phyloP scores from a whole-genome alignment of 176 grass and related monocot genomes.

The Aechmea fasciata region DNA sequence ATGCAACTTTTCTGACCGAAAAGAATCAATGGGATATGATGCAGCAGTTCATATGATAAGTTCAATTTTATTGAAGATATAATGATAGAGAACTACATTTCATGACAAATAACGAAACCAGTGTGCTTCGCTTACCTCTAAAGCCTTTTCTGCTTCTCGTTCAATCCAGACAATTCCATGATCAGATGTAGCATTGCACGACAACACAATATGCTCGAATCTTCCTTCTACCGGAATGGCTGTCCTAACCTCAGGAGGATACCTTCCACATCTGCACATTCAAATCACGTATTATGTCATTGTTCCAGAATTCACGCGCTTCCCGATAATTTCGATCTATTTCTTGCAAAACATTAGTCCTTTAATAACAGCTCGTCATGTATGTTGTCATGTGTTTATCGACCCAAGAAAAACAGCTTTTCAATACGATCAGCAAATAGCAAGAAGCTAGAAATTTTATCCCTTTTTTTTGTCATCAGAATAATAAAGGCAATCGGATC shows the following conservation, averaged over 20 bases:
- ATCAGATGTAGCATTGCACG: conserved; percentile 91
- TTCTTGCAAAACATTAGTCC: background rate
- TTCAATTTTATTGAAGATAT: background rate
- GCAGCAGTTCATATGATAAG: background rate
- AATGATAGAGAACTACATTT: background rate
- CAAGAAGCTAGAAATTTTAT: background rate
- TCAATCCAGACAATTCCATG: conserved; percentile 97
- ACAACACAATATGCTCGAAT: conserved; percentile 97
- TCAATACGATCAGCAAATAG: background rate
- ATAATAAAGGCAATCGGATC: conserved; percentile 7
- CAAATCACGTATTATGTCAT: background rate
- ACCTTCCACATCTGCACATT: conserved; percentile 73
- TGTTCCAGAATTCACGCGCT: background rate
- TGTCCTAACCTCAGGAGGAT: conserved; percentile 82
- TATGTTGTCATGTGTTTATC: background rate
- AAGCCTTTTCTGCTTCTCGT: conserved; percentile 62
- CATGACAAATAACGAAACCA: conserved; percentile 3
- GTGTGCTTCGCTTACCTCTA: conserved; percentile 42
- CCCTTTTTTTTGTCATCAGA: background rate
- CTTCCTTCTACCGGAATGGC: conserved; percentile 92
- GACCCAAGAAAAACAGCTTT: background rate
- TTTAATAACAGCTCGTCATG: background rate
- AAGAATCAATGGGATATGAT: background rate
- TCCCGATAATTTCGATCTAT: background rate
- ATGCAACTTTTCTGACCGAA: background rate